phyloP scores from a whole-genome alignment of 441 rosid species.

The Mallotus japonicus region DNA sequence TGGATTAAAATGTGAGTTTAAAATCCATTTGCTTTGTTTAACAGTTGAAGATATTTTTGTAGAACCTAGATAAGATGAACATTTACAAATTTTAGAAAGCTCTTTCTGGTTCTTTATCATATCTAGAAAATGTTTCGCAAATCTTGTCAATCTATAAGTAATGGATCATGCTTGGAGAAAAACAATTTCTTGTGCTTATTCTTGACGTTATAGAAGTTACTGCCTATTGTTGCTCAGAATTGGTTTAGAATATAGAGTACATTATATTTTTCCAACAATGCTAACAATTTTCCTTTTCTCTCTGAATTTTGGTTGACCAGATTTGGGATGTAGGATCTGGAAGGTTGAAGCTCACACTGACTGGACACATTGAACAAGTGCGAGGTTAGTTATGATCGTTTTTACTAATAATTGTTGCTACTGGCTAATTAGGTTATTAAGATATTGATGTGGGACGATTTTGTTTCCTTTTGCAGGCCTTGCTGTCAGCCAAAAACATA shows the following conservation, averaged over 20 bases:
- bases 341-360: constrained; percentile 80
- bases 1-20: background rate
- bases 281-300: background rate
- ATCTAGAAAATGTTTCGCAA: background rate
- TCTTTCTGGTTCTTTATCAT: background rate
- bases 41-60: background rate
- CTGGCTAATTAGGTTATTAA: constrained; percentile 10
- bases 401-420: constrained; percentile 9
- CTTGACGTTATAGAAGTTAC: background rate
- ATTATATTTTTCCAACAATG: background rate
- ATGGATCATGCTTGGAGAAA: background rate
- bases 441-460: constrained; percentile 7
- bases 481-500: constrained; percentile 81
- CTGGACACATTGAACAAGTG: constrained; percentile 92
- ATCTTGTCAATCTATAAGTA: background rate
- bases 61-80: background rate
- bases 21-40: too few species aligned
- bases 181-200: background rate
- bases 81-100: background rate
- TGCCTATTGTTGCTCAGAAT: background rate
- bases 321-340: constrained; percentile 96
- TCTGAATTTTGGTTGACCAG: constrained; percentile 36
- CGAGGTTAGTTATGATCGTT: constrained; percentile 59
- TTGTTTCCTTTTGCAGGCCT: constrained; percentile 56
- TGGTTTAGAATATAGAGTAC: background rate